Evolutionary conservation across 768 basidiomycete genomes (phyloP).

Genomic region (Kondoa subrosea): DNA sequence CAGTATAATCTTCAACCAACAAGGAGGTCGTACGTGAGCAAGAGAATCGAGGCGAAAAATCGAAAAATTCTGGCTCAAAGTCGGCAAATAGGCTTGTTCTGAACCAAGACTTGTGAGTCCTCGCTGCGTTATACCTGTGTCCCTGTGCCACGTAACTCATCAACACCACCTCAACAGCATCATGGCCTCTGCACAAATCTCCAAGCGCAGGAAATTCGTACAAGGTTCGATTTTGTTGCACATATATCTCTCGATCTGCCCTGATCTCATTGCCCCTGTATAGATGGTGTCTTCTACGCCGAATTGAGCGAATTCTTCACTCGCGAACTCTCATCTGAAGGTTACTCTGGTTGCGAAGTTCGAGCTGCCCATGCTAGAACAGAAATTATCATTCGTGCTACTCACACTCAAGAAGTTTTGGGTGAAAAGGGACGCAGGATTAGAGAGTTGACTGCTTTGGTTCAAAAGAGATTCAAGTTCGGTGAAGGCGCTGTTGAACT

Average conservation of each 20-base stretch:
- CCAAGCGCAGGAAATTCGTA: constrained; percentile 28
- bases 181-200: constrained; percentile 17
- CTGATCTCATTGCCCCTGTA: neutral
- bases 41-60: too few relatives aligned
- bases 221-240: neutral
- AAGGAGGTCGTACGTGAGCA: too few relatives aligned
- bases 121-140: too few relatives aligned
- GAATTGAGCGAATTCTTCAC: constrained; percentile 99
- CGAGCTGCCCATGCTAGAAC: constrained; percentile 98
- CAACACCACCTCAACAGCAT: too few relatives aligned
- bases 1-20: too few relatives aligned
- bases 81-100: too few relatives aligned
- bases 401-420: constrained; percentile 88
- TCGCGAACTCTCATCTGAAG: constrained; percentile 94
- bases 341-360: constrained; percentile 99
- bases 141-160: too few relatives aligned
- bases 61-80: too few relatives aligned
- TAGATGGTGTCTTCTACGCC: constrained; percentile 36
- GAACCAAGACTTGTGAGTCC: too few relatives aligned
- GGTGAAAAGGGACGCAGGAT: constrained; percentile 99
- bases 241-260: neutral
- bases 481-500: constrained; percentile 96
- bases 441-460: constrained; percentile 91
- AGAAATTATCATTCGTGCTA: constrained; percentile 99
- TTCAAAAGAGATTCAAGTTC: constrained; percentile 99